Conservation (phyloP, 148 eudicot species). For the Persicaria tinctoria region DNA sequence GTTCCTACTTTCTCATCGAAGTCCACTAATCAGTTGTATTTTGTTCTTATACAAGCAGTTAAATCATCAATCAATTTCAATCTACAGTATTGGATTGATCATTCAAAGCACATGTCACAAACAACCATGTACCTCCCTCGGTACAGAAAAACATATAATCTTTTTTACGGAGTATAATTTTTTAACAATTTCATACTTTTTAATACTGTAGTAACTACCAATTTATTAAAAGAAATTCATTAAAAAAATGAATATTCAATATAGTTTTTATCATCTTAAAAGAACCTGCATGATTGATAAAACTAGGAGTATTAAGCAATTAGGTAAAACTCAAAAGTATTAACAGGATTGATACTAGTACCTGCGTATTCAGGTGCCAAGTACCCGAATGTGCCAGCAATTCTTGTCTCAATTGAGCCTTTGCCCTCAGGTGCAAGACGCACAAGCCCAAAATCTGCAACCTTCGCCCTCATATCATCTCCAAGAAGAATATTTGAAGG, state of each 20-base stretch:
- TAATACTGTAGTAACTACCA: no score
- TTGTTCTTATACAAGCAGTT: background rate
- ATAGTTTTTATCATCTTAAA: no score
- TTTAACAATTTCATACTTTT: no score
- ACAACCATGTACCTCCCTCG: background rate
- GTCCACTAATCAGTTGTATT: slow-evolving; percentile 7
- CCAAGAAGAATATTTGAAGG: slow-evolving; percentile 92
- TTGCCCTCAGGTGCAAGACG: slow-evolving; percentile 95
- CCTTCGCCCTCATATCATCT: slow-evolving; percentile 95
- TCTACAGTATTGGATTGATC: background rate
- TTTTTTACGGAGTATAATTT: no score
- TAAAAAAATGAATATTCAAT: background rate
- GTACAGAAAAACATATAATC: no score
- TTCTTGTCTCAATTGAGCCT: slow-evolving; percentile 75
- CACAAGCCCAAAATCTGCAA: slow-evolving; percentile 89
- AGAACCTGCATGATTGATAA: no score
- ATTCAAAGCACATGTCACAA: slow-evolving; percentile 1
- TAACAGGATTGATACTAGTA: slow-evolving; percentile 13
- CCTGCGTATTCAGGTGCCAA: slow-evolving; percentile 99
- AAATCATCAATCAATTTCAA: background rate
- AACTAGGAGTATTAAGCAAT: background rate
- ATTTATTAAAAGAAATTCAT: no score
- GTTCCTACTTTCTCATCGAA: background rate
- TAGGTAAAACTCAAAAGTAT: background rate
- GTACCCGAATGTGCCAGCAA: slow-evolving; percentile 94